Evolutionary conservation across 208 protist genomes (phyloP).

Genomic region (Trichomonas vaginalis): DNA sequence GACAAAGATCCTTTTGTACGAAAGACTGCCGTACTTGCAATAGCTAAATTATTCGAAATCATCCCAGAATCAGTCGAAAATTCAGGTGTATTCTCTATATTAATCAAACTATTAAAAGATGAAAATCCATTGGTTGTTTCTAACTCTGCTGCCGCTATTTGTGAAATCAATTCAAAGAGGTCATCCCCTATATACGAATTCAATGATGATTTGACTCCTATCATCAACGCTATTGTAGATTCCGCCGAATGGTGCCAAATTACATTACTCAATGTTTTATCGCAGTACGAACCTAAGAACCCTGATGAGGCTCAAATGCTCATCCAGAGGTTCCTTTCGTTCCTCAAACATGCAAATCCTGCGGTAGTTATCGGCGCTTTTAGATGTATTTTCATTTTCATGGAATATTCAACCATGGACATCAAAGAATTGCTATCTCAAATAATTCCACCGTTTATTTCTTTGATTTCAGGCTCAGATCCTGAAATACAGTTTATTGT

Average conservation of each 20-base stretch:
- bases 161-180: conserved; percentile 63
- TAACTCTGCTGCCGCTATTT: conserved; percentile 72
- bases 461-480: conserved; percentile 52
- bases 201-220: conserved; percentile 17
- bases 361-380: conserved; percentile 86
- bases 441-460: conserved; percentile 71
- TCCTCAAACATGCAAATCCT: conserved; percentile 85
- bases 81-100: conserved; percentile 49
- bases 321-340: conserved; percentile 69
- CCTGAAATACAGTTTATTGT: conserved; percentile 93
- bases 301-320: conserved; percentile 59
- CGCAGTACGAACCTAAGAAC: conserved; percentile 33
- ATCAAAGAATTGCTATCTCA: conserved; percentile 44
- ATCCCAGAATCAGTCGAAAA: conserved; percentile 61
- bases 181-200: conserved; percentile 46
- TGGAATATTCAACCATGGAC: conserved; percentile 39
- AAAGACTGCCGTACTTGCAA: conserved; percentile 80
- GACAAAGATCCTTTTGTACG: conserved; percentile 47
- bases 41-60: conserved; percentile 86
- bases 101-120: conserved; percentile 69
- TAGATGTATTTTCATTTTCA: conserved; percentile 64
- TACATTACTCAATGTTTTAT: conserved; percentile 85
- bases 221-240: background rate
- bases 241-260: conserved; percentile 51
- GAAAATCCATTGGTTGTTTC: conserved; percentile 78